Evolutionary conservation across 768 basidiomycete genomes (phyloP).

Genomic region (Inosperma sp.): DNA sequence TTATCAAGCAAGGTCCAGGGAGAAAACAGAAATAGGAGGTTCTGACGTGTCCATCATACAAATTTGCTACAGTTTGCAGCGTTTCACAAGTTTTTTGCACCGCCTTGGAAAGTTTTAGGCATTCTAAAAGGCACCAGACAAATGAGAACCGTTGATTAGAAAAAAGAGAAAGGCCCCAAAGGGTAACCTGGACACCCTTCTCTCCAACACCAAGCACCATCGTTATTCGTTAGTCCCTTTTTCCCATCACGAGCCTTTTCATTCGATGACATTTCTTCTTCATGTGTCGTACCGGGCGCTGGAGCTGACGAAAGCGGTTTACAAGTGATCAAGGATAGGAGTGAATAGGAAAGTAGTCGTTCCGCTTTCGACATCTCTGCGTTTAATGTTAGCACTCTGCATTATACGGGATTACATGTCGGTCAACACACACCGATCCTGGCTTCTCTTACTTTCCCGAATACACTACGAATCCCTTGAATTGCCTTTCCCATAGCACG

Average conservation of each 20-base stretch:
- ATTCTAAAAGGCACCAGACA: conserved; percentile 52
- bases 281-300: conserved; percentile 43
- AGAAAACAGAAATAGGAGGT: neutral
- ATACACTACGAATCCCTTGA: conserved; percentile 58
- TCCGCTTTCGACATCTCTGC: conserved; percentile 80
- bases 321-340: conserved; percentile 71
- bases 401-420: neutral
- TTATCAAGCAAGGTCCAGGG: neutral
- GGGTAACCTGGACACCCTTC: conserved; percentile 64
- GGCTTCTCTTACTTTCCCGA: conserved; percentile 59
- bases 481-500: conserved; percentile 65
- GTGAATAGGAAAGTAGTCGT: conserved; percentile 64
- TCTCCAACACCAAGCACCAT: conserved; percentile 86
- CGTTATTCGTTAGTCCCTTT: conserved; percentile 60
- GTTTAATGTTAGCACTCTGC: neutral
- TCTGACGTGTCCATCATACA: conserved; percentile 75
- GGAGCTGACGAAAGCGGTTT: conserved; percentile 52
- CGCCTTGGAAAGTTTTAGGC: conserved; percentile 72
- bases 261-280: conserved; percentile 36
- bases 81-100: conserved; percentile 72
- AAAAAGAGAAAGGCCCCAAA: neutral
- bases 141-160: neutral
- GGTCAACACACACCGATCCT: conserved; percentile 49
- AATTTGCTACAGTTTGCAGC: conserved; percentile 67
- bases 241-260: conserved; percentile 25